phyloP scores from a whole-genome alignment of 2,329 filamentous ascomycete genomes.

The Exophiala sp. region DNA sequence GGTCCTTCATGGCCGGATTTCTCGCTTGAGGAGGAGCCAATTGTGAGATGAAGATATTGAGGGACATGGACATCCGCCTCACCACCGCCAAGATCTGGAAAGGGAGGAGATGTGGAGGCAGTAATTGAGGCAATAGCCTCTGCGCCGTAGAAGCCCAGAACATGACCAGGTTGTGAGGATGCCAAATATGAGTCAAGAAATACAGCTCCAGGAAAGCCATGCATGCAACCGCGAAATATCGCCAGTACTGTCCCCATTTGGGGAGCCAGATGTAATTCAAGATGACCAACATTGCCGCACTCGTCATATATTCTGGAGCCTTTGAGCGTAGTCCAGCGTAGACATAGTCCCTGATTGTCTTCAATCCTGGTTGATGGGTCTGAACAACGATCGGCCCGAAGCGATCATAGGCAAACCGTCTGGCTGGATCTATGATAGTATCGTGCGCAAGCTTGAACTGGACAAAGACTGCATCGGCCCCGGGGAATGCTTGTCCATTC shows the following conservation, averaged over 20 bases:
- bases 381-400: conserved; percentile 70
- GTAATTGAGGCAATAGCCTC: conserved; percentile 39
- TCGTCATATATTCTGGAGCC: conserved; percentile 39
- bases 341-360: conserved; percentile 69
- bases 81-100: conserved; percentile 78
- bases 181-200: conserved; percentile 48
- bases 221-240: conserved; percentile 51
- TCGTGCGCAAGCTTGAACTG: conserved; percentile 81
- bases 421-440: conserved; percentile 70
- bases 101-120: conserved; percentile 57
- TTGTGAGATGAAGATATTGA: conserved; percentile 80
- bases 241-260: conserved; percentile 41
- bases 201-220: conserved; percentile 57
- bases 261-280: conserved; percentile 29
- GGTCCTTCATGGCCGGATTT: conserved; percentile 32
- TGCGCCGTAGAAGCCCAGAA: conserved; percentile 16
- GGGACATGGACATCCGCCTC: conserved; percentile 70
- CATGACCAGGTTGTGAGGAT: conserved; percentile 15
- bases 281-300: conserved; percentile 31
- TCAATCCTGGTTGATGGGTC: conserved; percentile 48
- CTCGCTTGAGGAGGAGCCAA: conserved; percentile 58
- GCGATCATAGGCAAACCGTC: conserved; percentile 83
- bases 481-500: conserved; percentile 29
- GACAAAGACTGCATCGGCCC: conserved; percentile 60
- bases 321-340: conserved; percentile 57